Evolutionary conservation across 2,329 filamentous ascomycete genomes (phyloP).

Genomic region (Lachnellula cervina): DNA sequence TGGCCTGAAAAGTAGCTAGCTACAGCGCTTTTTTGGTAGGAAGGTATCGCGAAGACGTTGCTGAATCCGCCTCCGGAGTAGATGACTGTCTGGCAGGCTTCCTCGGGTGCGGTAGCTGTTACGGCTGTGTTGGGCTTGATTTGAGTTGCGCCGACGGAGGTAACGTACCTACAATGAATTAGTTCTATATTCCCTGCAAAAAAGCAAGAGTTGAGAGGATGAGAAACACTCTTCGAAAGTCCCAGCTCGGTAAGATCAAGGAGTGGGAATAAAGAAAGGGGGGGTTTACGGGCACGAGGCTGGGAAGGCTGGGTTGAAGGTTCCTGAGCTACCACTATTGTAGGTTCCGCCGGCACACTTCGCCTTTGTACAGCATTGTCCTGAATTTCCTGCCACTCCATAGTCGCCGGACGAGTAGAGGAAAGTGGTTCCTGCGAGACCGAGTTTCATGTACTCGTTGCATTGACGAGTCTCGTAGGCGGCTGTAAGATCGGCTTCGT

Average conservation of each 20-base stretch:
- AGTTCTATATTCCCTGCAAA: too few species aligned
- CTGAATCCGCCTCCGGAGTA: slow-evolving; percentile 73
- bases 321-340: slow-evolving; percentile 30
- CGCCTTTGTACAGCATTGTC: slow-evolving; percentile 34
- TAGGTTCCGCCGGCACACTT: slow-evolving; percentile 27
- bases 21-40: slow-evolving; percentile 39
- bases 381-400: slow-evolving; percentile 39
- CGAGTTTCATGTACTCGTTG: slow-evolving; percentile 53
- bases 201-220: too few species aligned
- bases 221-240: too few species aligned
- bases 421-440: slow-evolving; percentile 46
- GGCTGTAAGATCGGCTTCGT: slow-evolving; percentile 45
- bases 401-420: slow-evolving; percentile 48
- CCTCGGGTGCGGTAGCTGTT: slow-evolving; percentile 32
- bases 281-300: slow-evolving; percentile 40
- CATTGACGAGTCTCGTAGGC: slow-evolving; percentile 49
- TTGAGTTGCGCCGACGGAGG: slow-evolving; percentile 48
- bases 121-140: slow-evolving; percentile 34
- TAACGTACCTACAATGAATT: slow-evolving; percentile 30
- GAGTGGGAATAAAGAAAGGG: neutral
- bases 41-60: slow-evolving; percentile 42
- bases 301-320: slow-evolving; percentile 45
- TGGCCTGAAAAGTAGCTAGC: slow-evolving; percentile 25
- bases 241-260: too few species aligned
- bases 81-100: slow-evolving; percentile 53